These are phyloP conservation scores for Asterophora lycoperdoides DNA, from an alignment of 768 basidiomycete genomes.

Conservation along the genomic window DNA sequence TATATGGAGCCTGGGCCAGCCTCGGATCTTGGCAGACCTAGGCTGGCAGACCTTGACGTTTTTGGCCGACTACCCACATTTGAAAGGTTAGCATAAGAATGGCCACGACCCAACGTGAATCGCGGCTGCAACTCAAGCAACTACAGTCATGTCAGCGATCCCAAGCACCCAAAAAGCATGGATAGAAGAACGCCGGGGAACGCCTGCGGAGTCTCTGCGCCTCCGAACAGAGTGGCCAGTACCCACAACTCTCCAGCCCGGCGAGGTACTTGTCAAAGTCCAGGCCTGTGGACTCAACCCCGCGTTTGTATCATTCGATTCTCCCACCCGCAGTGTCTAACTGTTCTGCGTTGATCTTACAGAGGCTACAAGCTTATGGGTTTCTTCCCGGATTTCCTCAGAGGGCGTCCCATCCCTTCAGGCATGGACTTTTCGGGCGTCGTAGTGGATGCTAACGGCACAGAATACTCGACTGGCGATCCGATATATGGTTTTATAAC, in stretches of 20 bases:
- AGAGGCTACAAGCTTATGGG: conserved; percentile 62
- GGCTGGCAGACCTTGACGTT: no score
- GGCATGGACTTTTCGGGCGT: conserved; percentile 65
- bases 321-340: background rate
- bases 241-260: conserved; percentile 27
- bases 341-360: background rate
- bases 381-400: conserved; percentile 41
- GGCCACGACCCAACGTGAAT: no score
- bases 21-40: no score
- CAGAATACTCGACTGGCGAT: conserved; percentile 54
- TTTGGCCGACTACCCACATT: no score
- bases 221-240: conserved; percentile 35
- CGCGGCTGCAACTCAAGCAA: no score
- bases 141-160: conserved; percentile 12
- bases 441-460: conserved; percentile 51
- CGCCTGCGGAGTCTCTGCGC: conserved; percentile 28
- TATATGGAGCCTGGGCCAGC: no score
- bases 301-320: conserved; percentile 32
- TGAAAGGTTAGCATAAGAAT: no score
- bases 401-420: conserved; percentile 45
- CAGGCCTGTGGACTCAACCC: conserved; percentile 62
- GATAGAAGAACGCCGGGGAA: conserved; percentile 31
- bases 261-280: conserved; percentile 33
- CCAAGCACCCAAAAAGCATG: conserved; percentile 37
- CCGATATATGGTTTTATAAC: conserved; percentile 57